These are phyloP conservation scores for Pisolithus microcarpus DNA, from an alignment of 768 basidiomycete species.

Conservation along the genomic window DNA sequence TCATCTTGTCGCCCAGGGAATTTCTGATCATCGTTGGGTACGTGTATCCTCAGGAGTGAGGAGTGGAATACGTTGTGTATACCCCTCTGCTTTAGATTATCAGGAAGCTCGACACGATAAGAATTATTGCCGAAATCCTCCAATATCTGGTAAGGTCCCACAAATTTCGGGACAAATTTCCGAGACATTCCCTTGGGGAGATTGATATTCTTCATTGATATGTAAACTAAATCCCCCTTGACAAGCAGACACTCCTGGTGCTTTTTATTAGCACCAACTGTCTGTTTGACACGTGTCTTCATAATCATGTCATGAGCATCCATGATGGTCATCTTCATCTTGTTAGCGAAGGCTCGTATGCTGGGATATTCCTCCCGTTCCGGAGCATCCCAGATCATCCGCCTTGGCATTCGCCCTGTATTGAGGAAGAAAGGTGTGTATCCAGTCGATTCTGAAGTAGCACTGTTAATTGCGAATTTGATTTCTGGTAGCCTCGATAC, in stretches of 20 bases:
- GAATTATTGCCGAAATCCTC: conserved; percentile 13
- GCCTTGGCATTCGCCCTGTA: too few relatives aligned
- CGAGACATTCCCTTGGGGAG: conserved; percentile 30
- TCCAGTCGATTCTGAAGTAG: too few relatives aligned
- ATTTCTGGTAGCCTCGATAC: neutral
- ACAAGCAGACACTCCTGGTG: conserved; percentile 21
- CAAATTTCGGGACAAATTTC: conserved; percentile 22
- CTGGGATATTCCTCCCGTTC: too few relatives aligned
- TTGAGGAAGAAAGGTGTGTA: too few relatives aligned
- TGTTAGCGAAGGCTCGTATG: too few relatives aligned
- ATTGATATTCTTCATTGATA: conserved; percentile 15
- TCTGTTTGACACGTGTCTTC: too few relatives aligned
- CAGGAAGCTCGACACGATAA: conserved; percentile 15
- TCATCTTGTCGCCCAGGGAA: too few relatives aligned
- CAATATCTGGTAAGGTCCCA: conserved; percentile 22
- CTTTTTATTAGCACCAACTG: conserved; percentile 16
- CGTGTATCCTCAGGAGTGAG: conserved; percentile 11
- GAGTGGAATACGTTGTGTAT: conserved; percentile 19
- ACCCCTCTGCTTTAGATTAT: conserved; percentile 8
- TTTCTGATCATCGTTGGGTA: neutral
- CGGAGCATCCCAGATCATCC: too few relatives aligned
- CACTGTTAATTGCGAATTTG: too few relatives aligned
- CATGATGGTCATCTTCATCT: too few relatives aligned
- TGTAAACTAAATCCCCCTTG: conserved; percentile 24
- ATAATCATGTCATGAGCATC: too few relatives aligned